Evolutionary conservation across 108 stramenopile species (phyloP).

Genomic region (Skeletonema menzelii): DNA sequence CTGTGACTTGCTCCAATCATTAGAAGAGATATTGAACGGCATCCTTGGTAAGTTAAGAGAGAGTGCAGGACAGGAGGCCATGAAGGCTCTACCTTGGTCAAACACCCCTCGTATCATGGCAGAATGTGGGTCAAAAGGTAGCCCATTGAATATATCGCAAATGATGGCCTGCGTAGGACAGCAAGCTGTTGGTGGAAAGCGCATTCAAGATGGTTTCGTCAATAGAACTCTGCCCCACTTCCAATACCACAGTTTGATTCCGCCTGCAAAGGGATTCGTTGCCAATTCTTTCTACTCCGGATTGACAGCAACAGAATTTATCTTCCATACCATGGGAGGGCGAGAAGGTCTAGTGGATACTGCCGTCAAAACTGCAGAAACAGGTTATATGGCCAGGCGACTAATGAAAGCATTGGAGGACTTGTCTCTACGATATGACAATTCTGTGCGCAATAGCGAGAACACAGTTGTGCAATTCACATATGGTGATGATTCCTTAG

Average conservation of each 20-base stretch:
- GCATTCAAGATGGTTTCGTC: slow-evolving; percentile 98
- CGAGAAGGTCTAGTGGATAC: slow-evolving; percentile 99
- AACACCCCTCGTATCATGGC: slow-evolving; percentile 96
- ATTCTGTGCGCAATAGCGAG: slow-evolving; percentile 95
- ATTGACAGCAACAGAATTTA: slow-evolving; percentile 98
- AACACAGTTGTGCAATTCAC: slow-evolving; percentile 96
- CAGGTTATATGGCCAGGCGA: slow-evolving; percentile 99
- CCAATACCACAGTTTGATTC: slow-evolving; percentile 81
- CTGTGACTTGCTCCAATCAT: slow-evolving; percentile 92
- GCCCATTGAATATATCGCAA: slow-evolving; percentile 97
- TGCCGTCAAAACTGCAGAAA: slow-evolving; percentile 99
- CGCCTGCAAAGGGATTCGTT: slow-evolving; percentile 98
- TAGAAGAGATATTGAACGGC: slow-evolving; percentile 96
- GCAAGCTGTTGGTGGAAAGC: slow-evolving; percentile 97
- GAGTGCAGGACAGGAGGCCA: slow-evolving; percentile 92
- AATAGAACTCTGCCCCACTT: slow-evolving; percentile 94
- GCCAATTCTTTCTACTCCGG: slow-evolving; percentile 96
- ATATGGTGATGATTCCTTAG: slow-evolving; percentile 97
- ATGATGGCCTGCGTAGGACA: slow-evolving; percentile 99
- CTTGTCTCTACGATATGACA: slow-evolving; percentile 94
- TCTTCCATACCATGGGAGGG: slow-evolving; percentile 99
- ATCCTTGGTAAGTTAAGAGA: slow-evolving; percentile 94
- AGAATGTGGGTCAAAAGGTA: slow-evolving; percentile 98
- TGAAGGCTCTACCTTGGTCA: slow-evolving; percentile 87
- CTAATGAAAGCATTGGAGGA: slow-evolving; percentile 99